phyloP scores from a whole-genome alignment of 225 moss, liverwort and hornwort species.

The Neckera pumila region DNA sequence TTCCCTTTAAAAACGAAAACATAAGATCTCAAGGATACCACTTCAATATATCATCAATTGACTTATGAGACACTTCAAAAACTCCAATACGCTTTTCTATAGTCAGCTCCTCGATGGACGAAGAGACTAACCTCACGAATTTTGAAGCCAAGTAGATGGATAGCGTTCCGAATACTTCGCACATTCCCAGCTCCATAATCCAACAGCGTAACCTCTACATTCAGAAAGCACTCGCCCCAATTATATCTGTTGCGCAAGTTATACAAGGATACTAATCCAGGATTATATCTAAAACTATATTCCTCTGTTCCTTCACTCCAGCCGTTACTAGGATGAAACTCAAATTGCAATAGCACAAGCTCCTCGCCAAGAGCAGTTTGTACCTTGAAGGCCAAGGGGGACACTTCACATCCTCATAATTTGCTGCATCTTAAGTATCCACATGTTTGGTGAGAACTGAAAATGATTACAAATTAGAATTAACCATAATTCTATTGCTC shows the following conservation, averaged over 20 bases:
- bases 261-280: background rate
- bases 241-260: background rate
- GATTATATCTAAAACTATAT: background rate
- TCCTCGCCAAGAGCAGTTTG: background rate
- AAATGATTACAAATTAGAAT: background rate
- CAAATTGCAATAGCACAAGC: background rate
- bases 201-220: slow-evolving; percentile 81
- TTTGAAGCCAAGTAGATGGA: slow-evolving; percentile 76
- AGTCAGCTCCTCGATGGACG: background rate
- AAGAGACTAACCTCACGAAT: slow-evolving; percentile 50
- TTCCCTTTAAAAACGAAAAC: background rate
- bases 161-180: slow-evolving; percentile 88
- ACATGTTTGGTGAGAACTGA: background rate
- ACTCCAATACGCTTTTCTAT: background rate
- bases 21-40: background rate
- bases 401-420: background rate
- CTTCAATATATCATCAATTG: background rate
- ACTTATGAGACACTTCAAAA: background rate
- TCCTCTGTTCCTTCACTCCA: background rate
- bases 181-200: slow-evolving; percentile 99
- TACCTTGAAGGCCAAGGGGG: background rate
- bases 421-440: background rate
- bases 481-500: background rate
- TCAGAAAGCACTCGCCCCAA: background rate
- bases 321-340: background rate